Evolutionary conservation across 2,329 filamentous ascomycete species (phyloP).

Genomic region (Neocatenulostroma microsporum): DNA sequence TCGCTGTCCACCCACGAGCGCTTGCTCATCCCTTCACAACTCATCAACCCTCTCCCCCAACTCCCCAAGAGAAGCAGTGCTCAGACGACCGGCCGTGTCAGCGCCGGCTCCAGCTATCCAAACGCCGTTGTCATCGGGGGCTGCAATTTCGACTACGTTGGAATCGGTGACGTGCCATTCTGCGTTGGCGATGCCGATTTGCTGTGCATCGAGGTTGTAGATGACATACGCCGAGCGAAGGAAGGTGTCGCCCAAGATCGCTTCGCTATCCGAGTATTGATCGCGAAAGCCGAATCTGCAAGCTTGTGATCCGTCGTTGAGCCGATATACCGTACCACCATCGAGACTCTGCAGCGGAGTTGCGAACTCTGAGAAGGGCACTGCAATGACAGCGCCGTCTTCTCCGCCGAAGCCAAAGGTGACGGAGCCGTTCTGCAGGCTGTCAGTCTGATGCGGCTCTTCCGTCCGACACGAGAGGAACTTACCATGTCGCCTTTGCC

Average conservation of each 20-base stretch:
- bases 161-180: too few species aligned
- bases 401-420: neutral
- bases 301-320: slow-evolving; percentile 1
- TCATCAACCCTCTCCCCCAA: too few species aligned
- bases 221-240: slow-evolving; percentile 9
- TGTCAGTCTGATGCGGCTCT: neutral
- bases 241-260: slow-evolving; percentile 9
- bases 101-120: too few species aligned
- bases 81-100: too few species aligned
- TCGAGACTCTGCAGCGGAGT: slow-evolving; percentile 1
- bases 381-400: neutral
- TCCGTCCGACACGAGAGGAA: neutral
- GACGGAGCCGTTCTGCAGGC: neutral
- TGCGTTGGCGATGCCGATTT: slow-evolving; percentile 1
- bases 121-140: too few species aligned
- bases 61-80: too few species aligned
- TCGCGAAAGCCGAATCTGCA: neutral
- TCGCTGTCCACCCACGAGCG: too few species aligned
- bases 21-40: too few species aligned
- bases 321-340: neutral
- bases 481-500: neutral
- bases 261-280: neutral
- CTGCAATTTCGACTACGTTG: too few species aligned
- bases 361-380: slow-evolving; percentile 3
- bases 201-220: slow-evolving; percentile 5